Conservation (phyloP, 805 yeast genomes). For the Candida adriatica region DNA sequence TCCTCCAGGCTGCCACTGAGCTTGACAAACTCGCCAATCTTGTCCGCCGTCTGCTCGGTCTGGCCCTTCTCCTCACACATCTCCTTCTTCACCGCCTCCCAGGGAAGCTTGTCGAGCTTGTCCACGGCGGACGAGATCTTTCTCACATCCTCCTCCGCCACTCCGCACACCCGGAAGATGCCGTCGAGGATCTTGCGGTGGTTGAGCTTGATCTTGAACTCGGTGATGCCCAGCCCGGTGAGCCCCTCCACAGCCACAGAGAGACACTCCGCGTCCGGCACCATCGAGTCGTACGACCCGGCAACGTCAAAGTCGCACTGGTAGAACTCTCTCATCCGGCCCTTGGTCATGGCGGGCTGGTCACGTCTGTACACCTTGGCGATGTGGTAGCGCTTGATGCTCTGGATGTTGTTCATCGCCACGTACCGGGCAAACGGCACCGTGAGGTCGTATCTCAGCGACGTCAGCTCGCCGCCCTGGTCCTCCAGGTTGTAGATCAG, state of each 20-base stretch:
- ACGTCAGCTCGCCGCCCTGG: constrained; percentile 97
- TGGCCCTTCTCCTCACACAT: constrained; percentile 90
- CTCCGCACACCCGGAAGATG: constrained; percentile 92
- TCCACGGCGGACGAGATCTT: constrained; percentile 93
- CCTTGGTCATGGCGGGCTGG: constrained; percentile 99
- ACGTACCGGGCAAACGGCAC: constrained; percentile 98
- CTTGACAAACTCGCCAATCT: constrained; percentile 86
- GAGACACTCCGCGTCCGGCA: constrained; percentile 90
- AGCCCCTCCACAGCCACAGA: constrained; percentile 81
- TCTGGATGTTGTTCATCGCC: constrained; percentile 89
- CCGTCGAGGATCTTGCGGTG: constrained; percentile 97
- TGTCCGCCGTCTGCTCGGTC: constrained; percentile 86
- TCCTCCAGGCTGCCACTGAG: constrained; percentile 70
- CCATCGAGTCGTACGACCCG: constrained; percentile 88
- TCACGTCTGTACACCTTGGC: constrained; percentile 99
- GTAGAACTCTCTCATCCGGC: constrained; percentile 98
- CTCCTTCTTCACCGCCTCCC: constrained; percentile 91
- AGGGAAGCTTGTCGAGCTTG: constrained; percentile 89
- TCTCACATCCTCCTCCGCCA: constrained; percentile 87
- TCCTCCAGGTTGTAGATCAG: constrained; percentile 93
- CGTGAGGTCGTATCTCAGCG: constrained; percentile 92
- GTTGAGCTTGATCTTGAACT: constrained; percentile 87
- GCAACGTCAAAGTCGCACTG: constrained; percentile 99
- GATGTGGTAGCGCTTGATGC: constrained; percentile 90
- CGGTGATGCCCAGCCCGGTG: constrained; percentile 73